Percentiles rank a stretch among this genome's conserved stretches.
Conservation (phyloP, 2,329 filamentous ascomycete species). For the Ophiocordyceps unilateralis region DNA sequence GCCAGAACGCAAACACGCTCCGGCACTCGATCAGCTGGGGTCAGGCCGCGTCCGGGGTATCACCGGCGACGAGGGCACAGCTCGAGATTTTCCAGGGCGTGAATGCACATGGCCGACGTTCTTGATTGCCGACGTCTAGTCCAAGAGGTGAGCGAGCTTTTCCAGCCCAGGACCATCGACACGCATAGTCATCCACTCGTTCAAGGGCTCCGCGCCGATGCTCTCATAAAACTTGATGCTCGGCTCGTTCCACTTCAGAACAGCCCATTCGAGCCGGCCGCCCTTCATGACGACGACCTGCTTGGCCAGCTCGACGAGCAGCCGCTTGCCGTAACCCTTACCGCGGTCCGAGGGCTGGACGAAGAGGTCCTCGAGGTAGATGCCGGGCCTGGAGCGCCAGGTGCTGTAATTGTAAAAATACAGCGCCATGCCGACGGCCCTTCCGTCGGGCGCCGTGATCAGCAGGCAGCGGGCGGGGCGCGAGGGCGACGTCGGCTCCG, state of each 20-base stretch:
- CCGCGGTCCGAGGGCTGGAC: conserved; percentile 55
- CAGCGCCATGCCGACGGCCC: conserved; percentile 58
- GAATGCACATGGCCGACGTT: conserved; percentile 11
- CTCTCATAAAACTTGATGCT: conserved; percentile 74
- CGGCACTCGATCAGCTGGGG: conserved; percentile 30
- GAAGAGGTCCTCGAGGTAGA: conserved; percentile 91
- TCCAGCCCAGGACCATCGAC: conserved; percentile 49
- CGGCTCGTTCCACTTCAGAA: conserved; percentile 84
- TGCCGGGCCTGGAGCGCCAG: conserved; percentile 72
- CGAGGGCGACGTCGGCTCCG: conserved; percentile 34
- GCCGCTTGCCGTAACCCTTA: conserved; percentile 59
- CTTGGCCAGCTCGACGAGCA: conserved; percentile 62
- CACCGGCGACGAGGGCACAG: conserved; percentile 15
- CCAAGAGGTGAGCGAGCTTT: conserved; percentile 34
- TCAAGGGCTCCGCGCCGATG: conserved; percentile 48
- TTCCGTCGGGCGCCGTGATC: conserved; percentile 31
- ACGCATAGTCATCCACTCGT: conserved; percentile 60
- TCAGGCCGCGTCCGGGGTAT: conserved; percentile 7
- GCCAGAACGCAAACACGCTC: conserved; percentile 13
- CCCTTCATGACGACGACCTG: conserved; percentile 60
- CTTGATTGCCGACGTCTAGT: conserved; percentile 7
- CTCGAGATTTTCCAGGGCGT: conserved; percentile 31
- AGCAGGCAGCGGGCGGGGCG: conserved; percentile 64
- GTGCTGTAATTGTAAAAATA: conserved; percentile 96
- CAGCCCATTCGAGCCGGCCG: conserved; percentile 71